Percentiles rank a stretch among this genome's conserved stretches.
Conservation (phyloP, 1,139 yeast genomes). For the Nadsonia commutata region DNA sequence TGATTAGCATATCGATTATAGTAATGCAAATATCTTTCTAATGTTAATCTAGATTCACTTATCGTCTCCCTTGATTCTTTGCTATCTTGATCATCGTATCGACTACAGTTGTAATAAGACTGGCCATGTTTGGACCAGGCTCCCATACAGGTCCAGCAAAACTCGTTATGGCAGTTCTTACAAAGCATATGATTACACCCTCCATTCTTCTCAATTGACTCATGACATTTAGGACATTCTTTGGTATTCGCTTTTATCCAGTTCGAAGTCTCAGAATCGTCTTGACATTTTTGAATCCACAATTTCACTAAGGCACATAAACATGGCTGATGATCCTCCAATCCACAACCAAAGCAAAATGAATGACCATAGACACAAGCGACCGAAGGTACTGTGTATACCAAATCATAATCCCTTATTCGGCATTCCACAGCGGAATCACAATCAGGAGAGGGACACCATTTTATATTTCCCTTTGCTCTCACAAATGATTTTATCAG, state of each 20-base stretch:
- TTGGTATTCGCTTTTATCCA: slow-evolving; percentile 89
- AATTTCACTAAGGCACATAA: slow-evolving; percentile 54
- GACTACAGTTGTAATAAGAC: slow-evolving; percentile 52
- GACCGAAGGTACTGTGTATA: slow-evolving; percentile 43
- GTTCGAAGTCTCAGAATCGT: slow-evolving; percentile 77
- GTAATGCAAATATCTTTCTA: slow-evolving; percentile 62
- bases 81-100: slow-evolving; percentile 33
- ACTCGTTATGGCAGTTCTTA: slow-evolving; percentile 57
- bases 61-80: slow-evolving; percentile 22
- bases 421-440: slow-evolving; percentile 39
- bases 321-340: slow-evolving; percentile 60
- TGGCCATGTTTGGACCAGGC: slow-evolving; percentile 64
- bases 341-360: slow-evolving; percentile 69
- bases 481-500: slow-evolving; percentile 35
- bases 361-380: slow-evolving; percentile 51
- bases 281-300: slow-evolving; percentile 73
- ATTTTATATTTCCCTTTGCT: slow-evolving; percentile 36
- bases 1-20: slow-evolving; percentile 67
- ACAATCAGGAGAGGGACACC: slow-evolving; percentile 91
- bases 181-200: slow-evolving; percentile 97
- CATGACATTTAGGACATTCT: slow-evolving; percentile 55
- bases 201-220: slow-evolving; percentile 63
- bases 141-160: slow-evolving; percentile 87
- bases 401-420: slow-evolving; percentile 24
- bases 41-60: slow-evolving; percentile 25